A percentile compares a stretch with the other conserved stretches of the same genome.
phyloP scores from a whole-genome alignment of 805 yeast species.

The Wilhelminamyces savonicus region DNA sequence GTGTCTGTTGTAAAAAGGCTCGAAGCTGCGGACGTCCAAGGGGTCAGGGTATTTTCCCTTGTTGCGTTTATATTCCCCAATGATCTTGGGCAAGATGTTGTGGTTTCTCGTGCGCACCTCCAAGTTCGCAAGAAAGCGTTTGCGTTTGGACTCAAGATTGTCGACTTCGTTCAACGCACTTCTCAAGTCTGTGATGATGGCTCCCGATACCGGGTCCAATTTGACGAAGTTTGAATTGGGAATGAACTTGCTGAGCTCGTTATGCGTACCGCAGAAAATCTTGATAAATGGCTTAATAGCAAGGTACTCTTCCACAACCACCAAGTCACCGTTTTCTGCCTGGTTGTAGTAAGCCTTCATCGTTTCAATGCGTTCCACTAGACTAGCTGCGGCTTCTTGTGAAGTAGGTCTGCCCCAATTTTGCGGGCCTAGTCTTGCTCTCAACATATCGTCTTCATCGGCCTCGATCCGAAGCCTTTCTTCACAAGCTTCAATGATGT shows the following conservation, averaged over 20 bases:
- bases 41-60: slow-evolving; percentile 31
- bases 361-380: slow-evolving; percentile 34
- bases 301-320: slow-evolving; percentile 40
- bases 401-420: slow-evolving; percentile 52
- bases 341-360: slow-evolving; percentile 45
- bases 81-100: slow-evolving; percentile 47
- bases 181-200: slow-evolving; percentile 29
- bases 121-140: slow-evolving; percentile 33
- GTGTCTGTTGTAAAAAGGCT: slow-evolving; percentile 34
- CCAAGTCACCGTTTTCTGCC: slow-evolving; percentile 58
- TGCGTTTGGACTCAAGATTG: slow-evolving; percentile 30
- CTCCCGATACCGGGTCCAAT: slow-evolving; percentile 24
- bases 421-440: slow-evolving; percentile 44
- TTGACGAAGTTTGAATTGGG: slow-evolving; percentile 35
- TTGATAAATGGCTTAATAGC: slow-evolving; percentile 43
- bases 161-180: slow-evolving; percentile 22
- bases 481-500: slow-evolving; percentile 39
- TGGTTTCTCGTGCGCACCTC: slow-evolving; percentile 40
- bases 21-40: slow-evolving; percentile 29
- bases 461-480: slow-evolving; percentile 44
- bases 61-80: slow-evolving; percentile 37
- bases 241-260: slow-evolving; percentile 23
- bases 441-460: slow-evolving; percentile 48
- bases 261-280: slow-evolving; percentile 37
- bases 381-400: slow-evolving; percentile 33